Conservation (phyloP, 495 filamentous ascomycete genomes). For the Penicillium goetzii region DNA sequence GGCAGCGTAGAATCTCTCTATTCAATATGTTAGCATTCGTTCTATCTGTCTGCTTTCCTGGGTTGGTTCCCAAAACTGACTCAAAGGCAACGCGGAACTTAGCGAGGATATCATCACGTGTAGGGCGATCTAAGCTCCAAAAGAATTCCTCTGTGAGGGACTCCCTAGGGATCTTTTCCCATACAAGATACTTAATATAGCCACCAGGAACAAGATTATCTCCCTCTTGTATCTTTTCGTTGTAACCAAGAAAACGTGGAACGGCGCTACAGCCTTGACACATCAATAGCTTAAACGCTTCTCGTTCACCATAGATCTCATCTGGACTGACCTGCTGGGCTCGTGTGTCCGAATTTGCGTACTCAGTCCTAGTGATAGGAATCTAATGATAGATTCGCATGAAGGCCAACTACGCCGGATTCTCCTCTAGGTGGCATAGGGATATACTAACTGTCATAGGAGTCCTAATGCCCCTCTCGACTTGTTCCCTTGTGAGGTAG, state of each 20-base stretch:
- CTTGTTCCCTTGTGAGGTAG: not conserved
- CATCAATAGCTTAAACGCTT: constrained; percentile 15
- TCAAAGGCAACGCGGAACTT: constrained; percentile 22
- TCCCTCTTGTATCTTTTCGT: constrained; percentile 19
- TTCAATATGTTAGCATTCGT: constrained; percentile 13
- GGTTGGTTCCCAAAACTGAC: constrained; percentile 20
- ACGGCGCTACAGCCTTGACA: constrained; percentile 17
- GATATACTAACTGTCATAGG: constrained; percentile 7
- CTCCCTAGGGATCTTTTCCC: constrained; percentile 26
- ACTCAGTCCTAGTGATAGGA: constrained; percentile 27
- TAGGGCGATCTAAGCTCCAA: constrained; percentile 22
- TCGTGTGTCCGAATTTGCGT: constrained; percentile 18
- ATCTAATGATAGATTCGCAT: constrained; percentile 29
- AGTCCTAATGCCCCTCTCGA: not conserved
- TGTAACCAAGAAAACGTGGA: constrained; percentile 22
- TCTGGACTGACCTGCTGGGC: constrained; percentile 12
- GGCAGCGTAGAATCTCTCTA: constrained; percentile 23
- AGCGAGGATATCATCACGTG: constrained; percentile 19
- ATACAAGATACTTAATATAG: constrained; percentile 24
- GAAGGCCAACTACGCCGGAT: constrained; percentile 12
- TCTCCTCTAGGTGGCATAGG: constrained; percentile 21
- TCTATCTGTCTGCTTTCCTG: not conserved
- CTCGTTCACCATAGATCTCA: constrained; percentile 21
- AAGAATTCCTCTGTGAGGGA: constrained; percentile 25
- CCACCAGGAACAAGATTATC: constrained; percentile 24